A percentile compares a stretch with the other conserved stretches of the same genome.
Evolutionary conservation across 768 basidiomycete species (phyloP).

Genomic region (Tricholoma terreum): DNA sequence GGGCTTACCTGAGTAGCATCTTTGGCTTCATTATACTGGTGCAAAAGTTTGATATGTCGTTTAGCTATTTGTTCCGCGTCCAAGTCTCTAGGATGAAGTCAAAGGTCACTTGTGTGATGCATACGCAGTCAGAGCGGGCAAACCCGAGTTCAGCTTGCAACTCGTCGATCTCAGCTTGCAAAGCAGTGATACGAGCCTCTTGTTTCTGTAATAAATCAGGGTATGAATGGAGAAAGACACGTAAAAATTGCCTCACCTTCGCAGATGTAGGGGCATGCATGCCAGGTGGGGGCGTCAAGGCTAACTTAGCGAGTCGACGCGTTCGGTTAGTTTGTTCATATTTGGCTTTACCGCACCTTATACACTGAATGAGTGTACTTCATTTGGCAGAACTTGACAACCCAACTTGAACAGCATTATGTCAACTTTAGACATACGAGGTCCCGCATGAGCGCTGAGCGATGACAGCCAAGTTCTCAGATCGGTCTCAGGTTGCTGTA

Average conservation of each 20-base stretch:
- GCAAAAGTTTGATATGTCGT: slow-evolving; percentile 67
- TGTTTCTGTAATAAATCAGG: slow-evolving; percentile 18
- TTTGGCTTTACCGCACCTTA: neutral
- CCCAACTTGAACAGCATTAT: too few species aligned
- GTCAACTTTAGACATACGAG: too few species aligned
- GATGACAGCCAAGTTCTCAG: too few species aligned
- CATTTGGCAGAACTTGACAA: too few species aligned
- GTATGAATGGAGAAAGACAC: neutral
- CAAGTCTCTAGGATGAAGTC: slow-evolving; percentile 13
- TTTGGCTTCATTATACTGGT: slow-evolving; percentile 79
- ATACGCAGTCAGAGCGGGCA: slow-evolving; percentile 1
- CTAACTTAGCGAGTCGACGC: too few species aligned
- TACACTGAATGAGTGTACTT: too few species aligned
- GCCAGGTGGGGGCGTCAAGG: too few species aligned
- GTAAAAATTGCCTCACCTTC: slow-evolving; percentile 15
- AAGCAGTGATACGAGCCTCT: slow-evolving; percentile 21
- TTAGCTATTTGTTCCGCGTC: slow-evolving; percentile 39
- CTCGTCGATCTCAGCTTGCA: slow-evolving; percentile 25
- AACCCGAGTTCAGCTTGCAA: slow-evolving; percentile 29
- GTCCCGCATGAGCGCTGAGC: too few species aligned
- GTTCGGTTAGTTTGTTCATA: neutral
- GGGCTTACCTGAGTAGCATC: slow-evolving; percentile 70
- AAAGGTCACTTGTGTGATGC: neutral
- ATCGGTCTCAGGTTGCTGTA: too few species aligned
- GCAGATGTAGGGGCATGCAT: slow-evolving; percentile 29